Evolutionary conservation across 176 grass and related monocot genomes (phyloP), one percentile per base, ranked within the genome.

Genomic region (Juncus inflexus): DNA sequence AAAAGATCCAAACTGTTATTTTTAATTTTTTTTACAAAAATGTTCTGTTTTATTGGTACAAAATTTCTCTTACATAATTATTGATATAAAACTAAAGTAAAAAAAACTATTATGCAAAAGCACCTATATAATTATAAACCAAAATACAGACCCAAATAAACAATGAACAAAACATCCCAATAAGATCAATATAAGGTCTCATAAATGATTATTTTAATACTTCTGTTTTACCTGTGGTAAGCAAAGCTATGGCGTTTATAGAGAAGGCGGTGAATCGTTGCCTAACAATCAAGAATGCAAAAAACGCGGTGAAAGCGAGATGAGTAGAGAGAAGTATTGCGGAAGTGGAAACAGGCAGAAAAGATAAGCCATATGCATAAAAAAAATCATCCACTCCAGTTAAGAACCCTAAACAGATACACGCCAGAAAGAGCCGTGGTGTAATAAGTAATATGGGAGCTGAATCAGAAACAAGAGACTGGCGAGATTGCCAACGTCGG

Each of bases 381-480:
- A 84, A 64, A 38, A 79, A 47, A 62, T 84, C 76, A 42, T 84
- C 76, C 52, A 84, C 55, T 15, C 81, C 81, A n/a, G 76, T 84
- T 37, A 84, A 42, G 12, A 84, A 56, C 12, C 81, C 81, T 4
- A 84, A 68, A 6, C 70, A 60, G 2, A 67, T 65, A 76, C 81
- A 83, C 12, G 35, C 51, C 2, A 68, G 3, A 4, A 75, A 76
- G 42, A 84, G 76, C 3, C 75, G 60, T 4, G 76, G 76, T 43
- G 76, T 79, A 59, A 84, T 73, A 5, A 70, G 55, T 6, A 52
- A 12, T 72, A 68, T 50, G 3, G 66, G 65, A 8, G 57, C 10
- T 4, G 71, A 40, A 40, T 14, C 19, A 14, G 10, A 15, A 6
- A 40, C 19, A 4, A n/a, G 13, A 37, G 19, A 15, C 11, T 37